phyloP scores from a whole-genome alignment of 495 filamentous ascomycete genomes.

The Trypethelium eluteriae region DNA sequence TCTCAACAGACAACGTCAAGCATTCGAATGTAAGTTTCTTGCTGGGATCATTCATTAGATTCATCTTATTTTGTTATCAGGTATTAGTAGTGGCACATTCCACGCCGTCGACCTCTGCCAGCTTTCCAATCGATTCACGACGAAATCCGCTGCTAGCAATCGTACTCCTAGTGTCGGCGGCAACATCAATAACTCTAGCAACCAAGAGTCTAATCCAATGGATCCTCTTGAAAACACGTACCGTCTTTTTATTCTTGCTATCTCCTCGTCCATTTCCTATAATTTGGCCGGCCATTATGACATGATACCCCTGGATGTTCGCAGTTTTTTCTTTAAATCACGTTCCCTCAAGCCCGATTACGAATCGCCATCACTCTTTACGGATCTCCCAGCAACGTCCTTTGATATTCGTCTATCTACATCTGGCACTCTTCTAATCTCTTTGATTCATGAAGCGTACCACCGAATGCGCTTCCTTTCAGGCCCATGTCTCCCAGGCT shows the following conservation, averaged over 20 bases:
- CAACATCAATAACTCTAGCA: neutral
- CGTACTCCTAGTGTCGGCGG: neutral
- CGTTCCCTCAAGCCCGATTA: neutral
- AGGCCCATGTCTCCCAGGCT: too few species aligned
- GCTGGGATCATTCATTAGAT: neutral
- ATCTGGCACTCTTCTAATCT: constrained; percentile 8
- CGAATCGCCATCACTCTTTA: neutral
- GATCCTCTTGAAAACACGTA: neutral
- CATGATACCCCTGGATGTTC: constrained; percentile 3
- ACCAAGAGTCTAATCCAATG: neutral
- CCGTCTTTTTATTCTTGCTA: neutral
- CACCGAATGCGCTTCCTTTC: neutral
- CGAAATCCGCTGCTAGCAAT: neutral
- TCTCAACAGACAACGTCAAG: neutral
- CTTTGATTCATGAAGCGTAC: neutral
- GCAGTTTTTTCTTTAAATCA: neutral
- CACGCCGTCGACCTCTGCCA: neutral
- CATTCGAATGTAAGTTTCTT: neutral
- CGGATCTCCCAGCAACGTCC: neutral
- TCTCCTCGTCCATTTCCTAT: neutral
- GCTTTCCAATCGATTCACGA: neutral
- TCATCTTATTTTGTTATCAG: neutral
- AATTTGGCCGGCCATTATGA: neutral
- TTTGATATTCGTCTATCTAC: constrained; percentile 2
- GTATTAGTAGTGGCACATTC: neutral